phyloP scores from a whole-genome alignment of 108 stramenopile genomes.

The Thalassiosira profunda region DNA sequence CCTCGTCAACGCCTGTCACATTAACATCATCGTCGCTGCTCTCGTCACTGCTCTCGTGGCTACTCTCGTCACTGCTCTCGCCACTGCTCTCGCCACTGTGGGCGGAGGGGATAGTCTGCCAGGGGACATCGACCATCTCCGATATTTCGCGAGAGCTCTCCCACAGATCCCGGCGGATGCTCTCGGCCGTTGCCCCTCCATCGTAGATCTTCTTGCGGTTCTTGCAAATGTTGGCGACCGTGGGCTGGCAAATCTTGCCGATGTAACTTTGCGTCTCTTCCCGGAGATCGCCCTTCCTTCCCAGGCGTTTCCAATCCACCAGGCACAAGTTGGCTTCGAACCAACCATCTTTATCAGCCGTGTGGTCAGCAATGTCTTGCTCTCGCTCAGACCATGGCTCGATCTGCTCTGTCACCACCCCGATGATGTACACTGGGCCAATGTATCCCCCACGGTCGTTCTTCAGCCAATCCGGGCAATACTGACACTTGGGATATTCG shows the following conservation, averaged over 20 bases:
- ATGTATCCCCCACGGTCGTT: background rate
- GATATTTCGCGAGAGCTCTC: too few species aligned
- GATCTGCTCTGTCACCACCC: conserved; percentile 15
- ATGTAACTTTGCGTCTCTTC: conserved; percentile 14
- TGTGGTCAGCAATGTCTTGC: background rate
- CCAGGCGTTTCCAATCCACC: conserved; percentile 15
- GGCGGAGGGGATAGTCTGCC: too few species aligned
- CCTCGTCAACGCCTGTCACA: too few species aligned
- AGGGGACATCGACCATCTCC: too few species aligned
- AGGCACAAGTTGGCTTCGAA: conserved; percentile 7
- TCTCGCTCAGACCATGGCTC: conserved; percentile 14
- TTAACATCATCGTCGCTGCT: too few species aligned
- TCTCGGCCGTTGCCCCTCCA: background rate
- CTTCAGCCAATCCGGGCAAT: background rate
- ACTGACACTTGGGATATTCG: conserved; percentile 1
- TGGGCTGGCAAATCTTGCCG: conserved; percentile 7
- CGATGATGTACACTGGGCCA: conserved; percentile 21
- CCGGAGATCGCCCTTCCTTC: background rate
- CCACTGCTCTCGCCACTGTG: too few species aligned
- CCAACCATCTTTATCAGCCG: background rate
- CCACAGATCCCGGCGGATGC: conserved; percentile 15
- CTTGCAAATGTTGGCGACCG: conserved; percentile 4
- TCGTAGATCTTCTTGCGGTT: background rate
- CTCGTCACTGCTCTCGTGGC: too few species aligned
- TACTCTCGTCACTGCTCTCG: too few species aligned